phyloP scores from a whole-genome alignment of 2,329 filamentous ascomycete genomes.

The Aureobasidium mangrovei region DNA sequence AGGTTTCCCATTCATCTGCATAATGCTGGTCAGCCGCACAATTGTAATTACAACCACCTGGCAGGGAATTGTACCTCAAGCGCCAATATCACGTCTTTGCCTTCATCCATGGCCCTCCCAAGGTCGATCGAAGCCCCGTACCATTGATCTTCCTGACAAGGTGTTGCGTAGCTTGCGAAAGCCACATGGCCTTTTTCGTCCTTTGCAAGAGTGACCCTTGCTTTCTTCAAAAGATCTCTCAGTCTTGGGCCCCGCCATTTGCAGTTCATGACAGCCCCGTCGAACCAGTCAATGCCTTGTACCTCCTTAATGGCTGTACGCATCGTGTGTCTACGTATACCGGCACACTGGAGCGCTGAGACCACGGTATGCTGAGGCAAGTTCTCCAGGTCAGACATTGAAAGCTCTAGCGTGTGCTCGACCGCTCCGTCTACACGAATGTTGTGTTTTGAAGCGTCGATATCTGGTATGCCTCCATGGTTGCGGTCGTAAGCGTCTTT shows the following conservation, averaged over 20 bases:
- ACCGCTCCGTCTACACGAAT: constrained; percentile 46
- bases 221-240: constrained; percentile 42
- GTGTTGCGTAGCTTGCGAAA: constrained; percentile 46
- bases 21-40: constrained; percentile 32
- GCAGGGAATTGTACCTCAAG: constrained; percentile 46
- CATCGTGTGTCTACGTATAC: constrained; percentile 54
- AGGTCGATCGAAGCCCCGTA: constrained; percentile 47
- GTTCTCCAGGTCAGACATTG: constrained; percentile 38
- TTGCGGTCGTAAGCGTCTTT: constrained; percentile 45
- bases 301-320: constrained; percentile 51
- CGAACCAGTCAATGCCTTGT: constrained; percentile 51
- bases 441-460: constrained; percentile 27
- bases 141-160: constrained; percentile 49
- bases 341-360: constrained; percentile 52
- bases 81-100: constrained; percentile 46
- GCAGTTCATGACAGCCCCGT: constrained; percentile 54
- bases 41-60: constrained; percentile 34
- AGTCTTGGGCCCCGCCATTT: constrained; percentile 47
- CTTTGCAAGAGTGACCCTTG: constrained; percentile 32
- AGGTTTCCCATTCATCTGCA: constrained; percentile 54
- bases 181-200: constrained; percentile 41
- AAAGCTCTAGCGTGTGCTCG: constrained; percentile 35
- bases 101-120: constrained; percentile 38
- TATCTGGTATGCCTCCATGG: constrained; percentile 21
- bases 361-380: constrained; percentile 47